Evolutionary conservation across 2,329 filamentous ascomycete genomes (phyloP).

Genomic region (Sporothrix sp.): DNA sequence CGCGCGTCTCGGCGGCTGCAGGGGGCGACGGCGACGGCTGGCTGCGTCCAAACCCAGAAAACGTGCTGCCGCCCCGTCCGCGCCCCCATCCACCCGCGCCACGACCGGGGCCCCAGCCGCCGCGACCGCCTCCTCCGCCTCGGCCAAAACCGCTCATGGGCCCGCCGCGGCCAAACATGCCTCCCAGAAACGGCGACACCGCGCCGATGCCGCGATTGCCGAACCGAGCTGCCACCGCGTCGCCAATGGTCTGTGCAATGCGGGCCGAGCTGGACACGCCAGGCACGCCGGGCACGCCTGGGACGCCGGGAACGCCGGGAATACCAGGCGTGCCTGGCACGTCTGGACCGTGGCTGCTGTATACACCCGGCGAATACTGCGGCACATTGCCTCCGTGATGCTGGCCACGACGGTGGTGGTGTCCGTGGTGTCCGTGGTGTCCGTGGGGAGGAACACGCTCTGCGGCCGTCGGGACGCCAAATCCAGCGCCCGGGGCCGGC

Average conservation of each 20-base stretch:
- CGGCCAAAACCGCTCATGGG: constrained; percentile 8
- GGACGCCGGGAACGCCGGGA: not conserved
- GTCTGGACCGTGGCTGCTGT: not conserved
- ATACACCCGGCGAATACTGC: not conserved
- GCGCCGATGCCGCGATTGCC: not conserved
- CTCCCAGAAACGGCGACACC: not conserved
- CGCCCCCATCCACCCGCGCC: too few relatives aligned
- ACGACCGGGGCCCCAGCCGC: not conserved
- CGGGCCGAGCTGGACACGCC: not conserved
- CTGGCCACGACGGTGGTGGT: constrained; percentile 1
- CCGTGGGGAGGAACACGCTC: not conserved
- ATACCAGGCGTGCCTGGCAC: not conserved
- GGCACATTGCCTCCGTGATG: not conserved
- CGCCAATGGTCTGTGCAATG: not conserved
- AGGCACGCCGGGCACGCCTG: not conserved
- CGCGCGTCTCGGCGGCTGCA: not conserved
- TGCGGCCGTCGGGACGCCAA: not conserved
- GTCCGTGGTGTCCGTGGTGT: not conserved
- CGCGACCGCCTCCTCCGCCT: not conserved
- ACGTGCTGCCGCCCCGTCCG: not conserved
- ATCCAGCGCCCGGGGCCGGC: not conserved
- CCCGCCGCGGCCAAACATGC: constrained; percentile 10
- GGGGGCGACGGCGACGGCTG: not conserved
- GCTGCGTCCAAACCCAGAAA: not conserved
- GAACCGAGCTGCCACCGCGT: not conserved